A percentile compares a stretch with the other conserved stretches of the same genome.
Conservation (phyloP, 2,329 filamentous ascomycete species). For the Neospermospora avenae region DNA sequence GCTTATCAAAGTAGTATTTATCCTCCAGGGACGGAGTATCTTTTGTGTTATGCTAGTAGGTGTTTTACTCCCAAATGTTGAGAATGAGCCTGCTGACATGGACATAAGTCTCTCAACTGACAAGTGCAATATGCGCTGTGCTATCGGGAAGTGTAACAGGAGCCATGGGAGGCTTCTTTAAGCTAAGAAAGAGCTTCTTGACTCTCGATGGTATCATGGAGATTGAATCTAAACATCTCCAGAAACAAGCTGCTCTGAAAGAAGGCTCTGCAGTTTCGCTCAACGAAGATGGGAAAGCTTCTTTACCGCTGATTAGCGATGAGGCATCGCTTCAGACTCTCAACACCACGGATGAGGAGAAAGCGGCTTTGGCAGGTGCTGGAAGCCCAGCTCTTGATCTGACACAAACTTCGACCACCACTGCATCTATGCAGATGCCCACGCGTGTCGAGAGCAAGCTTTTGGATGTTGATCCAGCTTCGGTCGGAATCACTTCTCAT, state of each 20-base stretch:
- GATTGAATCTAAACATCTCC: conserved; percentile 60
- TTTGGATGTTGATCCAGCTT: conserved; percentile 42
- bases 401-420: not conserved
- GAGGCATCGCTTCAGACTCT: conserved; percentile 1
- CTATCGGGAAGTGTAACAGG: conserved; percentile 92
- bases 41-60: conserved; percentile 67
- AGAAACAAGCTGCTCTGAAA: conserved; percentile 28
- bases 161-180: conserved; percentile 87
- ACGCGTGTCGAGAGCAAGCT: conserved; percentile 23
- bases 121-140: conserved; percentile 83
- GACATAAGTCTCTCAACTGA: conserved; percentile 67
- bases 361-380: conserved; percentile 5
- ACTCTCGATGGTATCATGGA: conserved; percentile 77
- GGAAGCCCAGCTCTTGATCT: conserved; percentile 2
- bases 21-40: conserved; percentile 80
- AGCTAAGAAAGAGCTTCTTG: conserved; percentile 82
- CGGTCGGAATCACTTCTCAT: conserved; percentile 66
- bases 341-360: conserved; percentile 9
- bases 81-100: not conserved
- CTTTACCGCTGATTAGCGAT: not conserved
- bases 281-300: not conserved
- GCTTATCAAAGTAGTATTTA: conserved; percentile 60
- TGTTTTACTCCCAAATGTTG: not conserved
- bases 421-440: conserved; percentile 13
- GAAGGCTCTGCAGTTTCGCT: conserved; percentile 16